Base-by-base conservation (phyloP, 352 stramenopile species). In the Phytopythium cucurbitacearum region DNA sequence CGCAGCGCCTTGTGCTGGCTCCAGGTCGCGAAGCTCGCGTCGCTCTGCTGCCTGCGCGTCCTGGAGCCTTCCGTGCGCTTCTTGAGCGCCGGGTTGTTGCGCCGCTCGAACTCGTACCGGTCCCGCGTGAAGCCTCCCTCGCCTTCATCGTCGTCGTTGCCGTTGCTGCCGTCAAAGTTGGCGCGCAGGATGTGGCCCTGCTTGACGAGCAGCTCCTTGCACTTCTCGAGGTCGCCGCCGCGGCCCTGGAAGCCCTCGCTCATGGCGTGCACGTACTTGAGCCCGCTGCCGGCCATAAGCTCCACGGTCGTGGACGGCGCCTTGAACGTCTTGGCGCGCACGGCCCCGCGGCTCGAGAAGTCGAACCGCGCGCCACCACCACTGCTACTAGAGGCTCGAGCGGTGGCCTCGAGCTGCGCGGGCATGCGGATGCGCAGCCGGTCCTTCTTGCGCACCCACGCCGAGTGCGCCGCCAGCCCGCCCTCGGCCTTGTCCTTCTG, bases 191-290 rank as follows among this genome's bases (percentile, higher is more conserved):
- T 69, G 51, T 91, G 71, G 9, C 85, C 83, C 57, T 91, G 73
- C 51, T 91, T 88, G 45, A 89, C 56, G 6, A 95, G 70, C 10
- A 81, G 21, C 55, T 91, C 64, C 45, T 84, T 79, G 46, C 78
- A 85, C 53, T 88, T 90, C 47, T 95, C 85, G 12, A 95, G 58
- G 55, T 95, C 85, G 5, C 81, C 81, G 6, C 79, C 80, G n/a
- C 83, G 75, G 10, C 80, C 83, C 58, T 94, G 80, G 52, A 94
- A 91, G 12, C 81, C 83, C 67, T 94, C 80, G 52, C 76, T 91
- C 83, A 91, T 94, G 13, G 83, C 80, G 47, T 91, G 83, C 7
- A 91, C 79, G 52, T 91, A 94, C 54, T 89, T 91, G 46, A 94
- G 74, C 2, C 79, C 83, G 51, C 79, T 91, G 33, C 70, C 53